Evolutionary conservation across 176 grass and related monocot genomes (phyloP).

Genomic region (Bothriochloa decipiens): DNA sequence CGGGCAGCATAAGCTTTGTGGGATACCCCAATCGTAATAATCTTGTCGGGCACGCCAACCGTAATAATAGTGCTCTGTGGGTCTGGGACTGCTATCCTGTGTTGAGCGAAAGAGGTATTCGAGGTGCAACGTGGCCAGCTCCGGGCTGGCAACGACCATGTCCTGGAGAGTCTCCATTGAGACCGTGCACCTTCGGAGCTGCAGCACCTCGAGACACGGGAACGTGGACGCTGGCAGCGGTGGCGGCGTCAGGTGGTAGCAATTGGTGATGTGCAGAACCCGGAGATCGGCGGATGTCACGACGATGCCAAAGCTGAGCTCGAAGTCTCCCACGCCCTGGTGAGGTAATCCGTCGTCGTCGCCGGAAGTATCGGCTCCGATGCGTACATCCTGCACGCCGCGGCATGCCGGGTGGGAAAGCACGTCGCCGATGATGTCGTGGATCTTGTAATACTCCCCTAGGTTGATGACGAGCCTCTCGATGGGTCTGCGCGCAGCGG

Average conservation of each 20-base stretch:
- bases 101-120: neutral
- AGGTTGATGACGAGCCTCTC: neutral
- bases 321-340: too few species aligned
- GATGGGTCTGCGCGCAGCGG: neutral
- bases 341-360: too few species aligned
- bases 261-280: neutral
- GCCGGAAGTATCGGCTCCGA: neutral
- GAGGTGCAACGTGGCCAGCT: neutral
- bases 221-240: neutral
- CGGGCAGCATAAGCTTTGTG: too few species aligned
- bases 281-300: neutral
- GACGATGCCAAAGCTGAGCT: neutral
- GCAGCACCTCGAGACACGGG: neutral
- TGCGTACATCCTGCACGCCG: neutral
- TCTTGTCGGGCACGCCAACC: too few species aligned
- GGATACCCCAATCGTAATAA: too few species aligned
- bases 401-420: too few species aligned
- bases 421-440: too few species aligned
- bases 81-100: too few species aligned
- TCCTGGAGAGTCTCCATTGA: fast-evolving
- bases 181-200: neutral
- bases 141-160: neutral
- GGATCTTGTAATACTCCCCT: too few species aligned
- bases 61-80: too few species aligned
- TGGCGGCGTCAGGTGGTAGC: neutral